These are phyloP conservation scores for Neurospora africana DNA, from an alignment of 495 filamentous ascomycete genomes.

Conservation along the genomic window DNA sequence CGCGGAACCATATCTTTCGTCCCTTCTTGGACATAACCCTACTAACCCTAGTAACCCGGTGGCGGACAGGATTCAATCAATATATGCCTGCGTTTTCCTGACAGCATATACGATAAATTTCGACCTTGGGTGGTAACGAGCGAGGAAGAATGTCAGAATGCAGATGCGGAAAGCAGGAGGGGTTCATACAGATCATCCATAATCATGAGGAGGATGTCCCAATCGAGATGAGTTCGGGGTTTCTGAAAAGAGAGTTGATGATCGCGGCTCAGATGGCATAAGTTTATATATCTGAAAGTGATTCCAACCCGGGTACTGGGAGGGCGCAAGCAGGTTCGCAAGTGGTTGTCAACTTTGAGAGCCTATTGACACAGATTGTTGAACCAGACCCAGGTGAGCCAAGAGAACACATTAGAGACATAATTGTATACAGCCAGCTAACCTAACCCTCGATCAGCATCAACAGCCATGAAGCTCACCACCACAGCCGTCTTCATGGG, in stretches of 20 bases:
- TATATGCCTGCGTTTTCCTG: neutral
- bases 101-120: neutral
- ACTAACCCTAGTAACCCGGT: no score
- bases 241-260: neutral
- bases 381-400: neutral
- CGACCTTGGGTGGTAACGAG: neutral
- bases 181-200: neutral
- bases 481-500: constrained; percentile 8
- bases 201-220: neutral
- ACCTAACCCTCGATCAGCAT: neutral
- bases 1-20: neutral
- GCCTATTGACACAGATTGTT: neutral
- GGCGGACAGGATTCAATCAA: neutral
- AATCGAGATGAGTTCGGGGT: neutral
- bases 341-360: neutral
- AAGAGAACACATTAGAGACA: neutral
- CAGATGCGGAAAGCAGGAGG: neutral
- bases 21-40: neutral
- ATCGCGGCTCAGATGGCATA: neutral
- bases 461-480: constrained; percentile 13
- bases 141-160: neutral
- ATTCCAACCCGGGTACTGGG: neutral
- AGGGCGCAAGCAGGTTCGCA: neutral
- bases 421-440: neutral
- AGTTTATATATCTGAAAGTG: neutral